Evolutionary conservation across 2,329 filamentous ascomycete species (phyloP), one percentile per base, ranked within the genome.

Genomic region (Alternaria burnsii): DNA sequence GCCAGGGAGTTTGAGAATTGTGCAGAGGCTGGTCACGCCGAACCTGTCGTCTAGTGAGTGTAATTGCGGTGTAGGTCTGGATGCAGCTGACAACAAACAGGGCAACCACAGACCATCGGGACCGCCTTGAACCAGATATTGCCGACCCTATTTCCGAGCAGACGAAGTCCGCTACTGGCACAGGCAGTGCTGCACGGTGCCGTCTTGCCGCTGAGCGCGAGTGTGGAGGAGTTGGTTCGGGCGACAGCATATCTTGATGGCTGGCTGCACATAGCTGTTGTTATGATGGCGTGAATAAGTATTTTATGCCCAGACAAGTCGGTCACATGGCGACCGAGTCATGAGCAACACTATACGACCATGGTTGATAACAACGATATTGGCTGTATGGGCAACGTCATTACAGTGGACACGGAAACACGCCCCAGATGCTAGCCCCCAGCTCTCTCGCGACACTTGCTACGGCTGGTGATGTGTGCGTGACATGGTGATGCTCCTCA

Each of bases 191-290:
- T 98, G 71, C 95, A 99, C 80, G 95, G 95, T 1, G 92, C 89
- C 1, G 85, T 88, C 0, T 86, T 97, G 59, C 94, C 95, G 1
- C 91, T 98, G 82, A 81, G 83, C 60, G 91, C 93, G 1, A 89
- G 89, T 24, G 79, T 99, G 18, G 91, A 93, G 72, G 94, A 97
- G 47, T 77, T 99, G 59, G 91, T 95, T 80, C 86, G 89, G 58
- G 90, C 91, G 72, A 91, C 91, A 4, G 88, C 92, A 2, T 98
- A 97, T 82, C 89, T 93, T 0, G 95, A 99, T 79, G 95, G 95
- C 0, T 99, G 94, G 90, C 78, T 97, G 26, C 92, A 93, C 77
- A 79, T 97, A 42, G 91, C 93, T 53, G 86, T 97, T 5, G 85
- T 89, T 20, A 90, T 96, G 82, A 83, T 93, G 74, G 82, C 81